A percentile compares a stretch with the other conserved stretches of the same genome.
Evolutionary conservation across 2,329 filamentous ascomycete species (phyloP).

Genomic region (Macroventuria anomochaeta): DNA sequence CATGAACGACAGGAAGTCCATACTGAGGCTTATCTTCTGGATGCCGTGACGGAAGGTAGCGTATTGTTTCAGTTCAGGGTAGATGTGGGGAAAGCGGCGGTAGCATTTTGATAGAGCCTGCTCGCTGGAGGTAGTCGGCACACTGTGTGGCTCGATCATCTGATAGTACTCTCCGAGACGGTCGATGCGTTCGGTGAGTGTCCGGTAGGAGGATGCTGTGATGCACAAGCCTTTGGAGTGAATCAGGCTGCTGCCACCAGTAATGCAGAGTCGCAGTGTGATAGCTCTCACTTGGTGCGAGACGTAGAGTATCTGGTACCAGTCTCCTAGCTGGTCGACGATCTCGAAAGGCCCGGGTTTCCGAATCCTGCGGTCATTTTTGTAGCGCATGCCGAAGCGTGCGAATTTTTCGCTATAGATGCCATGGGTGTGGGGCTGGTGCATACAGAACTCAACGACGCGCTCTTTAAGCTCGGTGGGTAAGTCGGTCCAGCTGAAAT

Average conservation of each 20-base stretch:
- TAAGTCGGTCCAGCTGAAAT: slow-evolving; percentile 34
- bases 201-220: neutral
- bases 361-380: neutral
- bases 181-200: slow-evolving; percentile 15
- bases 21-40: slow-evolving; percentile 27
- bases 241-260: slow-evolving; percentile 13
- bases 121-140: slow-evolving; percentile 13
- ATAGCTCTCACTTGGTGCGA: slow-evolving; percentile 35
- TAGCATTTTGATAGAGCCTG: slow-evolving; percentile 21
- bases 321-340: slow-evolving; percentile 22
- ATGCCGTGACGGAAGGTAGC: slow-evolving; percentile 37
- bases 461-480: slow-evolving; percentile 38
- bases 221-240: slow-evolving; percentile 20
- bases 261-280: slow-evolving; percentile 30
- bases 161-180: slow-evolving; percentile 25
- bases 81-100: slow-evolving; percentile 23
- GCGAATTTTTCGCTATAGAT: neutral
- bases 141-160: slow-evolving; percentile 16
- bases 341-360: slow-evolving; percentile 24
- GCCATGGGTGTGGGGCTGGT: slow-evolving; percentile 1
- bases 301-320: slow-evolving; percentile 24
- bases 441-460: slow-evolving; percentile 30
- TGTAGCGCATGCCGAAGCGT: neutral
- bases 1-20: slow-evolving; percentile 28
- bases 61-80: slow-evolving; percentile 32